Base-by-base conservation (phyloP, 78 protist genomes). In the Pirum gemmata region DNA sequence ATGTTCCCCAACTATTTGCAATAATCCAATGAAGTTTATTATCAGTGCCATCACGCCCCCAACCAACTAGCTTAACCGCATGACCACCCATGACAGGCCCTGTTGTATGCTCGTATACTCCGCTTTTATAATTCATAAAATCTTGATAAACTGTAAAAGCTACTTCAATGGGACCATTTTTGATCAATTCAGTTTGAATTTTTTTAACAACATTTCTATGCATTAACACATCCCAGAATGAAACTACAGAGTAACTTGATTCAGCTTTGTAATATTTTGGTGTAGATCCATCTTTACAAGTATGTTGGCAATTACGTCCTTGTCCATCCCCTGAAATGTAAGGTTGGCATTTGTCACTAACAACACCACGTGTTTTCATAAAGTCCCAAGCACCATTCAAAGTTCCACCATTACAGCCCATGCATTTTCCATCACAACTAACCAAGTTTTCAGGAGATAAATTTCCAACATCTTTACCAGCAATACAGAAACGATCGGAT, bases 391-490 rank as follows among this genome's bases (percentile, higher is more conserved):
- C 92, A 26, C 41, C 38, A 61, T 0, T 2, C 34, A 87, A 37
- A 67, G 33, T 34, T 33, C 92, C 94, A 78, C 94, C 94, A 37
- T 35, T 8, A 91, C 94, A 92, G 75, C 93, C 92, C 0, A 41
- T 37, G 77, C 38, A 38, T 21, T 34, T 51, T 0, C 38, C 76
- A 75, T 87, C 90, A 73, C 91, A 92, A 38, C 89, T 31, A 31
- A 88, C 87, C 38, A 91, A 83, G 33, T 72, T 41, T 83, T 87
- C 87, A 36, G 93, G 74, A 2, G 91, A 41, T 1, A 82, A 83
- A 13, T 13, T 5, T 37, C 77, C 29, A 8, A 72, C 39, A 61
- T 33, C 90, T 40, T 76, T 29, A 37, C 91, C 91, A 34, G 90
- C 89, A 40, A 91, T 78, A 91, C 93, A 91, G 76, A 88, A 40